phyloP scores from a whole-genome alignment of 176 grass and related monocot genomes.

The Triticum dicoccoides region DNA sequence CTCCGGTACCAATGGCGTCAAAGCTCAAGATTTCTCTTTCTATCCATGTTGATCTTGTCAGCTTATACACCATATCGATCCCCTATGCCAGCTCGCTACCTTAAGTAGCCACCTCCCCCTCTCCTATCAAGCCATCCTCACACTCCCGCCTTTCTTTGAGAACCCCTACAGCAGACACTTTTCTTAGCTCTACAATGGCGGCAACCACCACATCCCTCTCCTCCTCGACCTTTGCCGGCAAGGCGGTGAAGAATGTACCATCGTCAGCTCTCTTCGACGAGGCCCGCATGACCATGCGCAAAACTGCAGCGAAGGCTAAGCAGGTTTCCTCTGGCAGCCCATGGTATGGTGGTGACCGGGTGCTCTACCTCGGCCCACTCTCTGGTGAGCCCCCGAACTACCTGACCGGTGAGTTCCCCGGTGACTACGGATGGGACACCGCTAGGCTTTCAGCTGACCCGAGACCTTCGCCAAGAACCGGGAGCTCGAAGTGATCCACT shows the following conservation, averaged over 20 bases:
- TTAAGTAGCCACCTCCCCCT: background rate
- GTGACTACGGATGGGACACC: background rate
- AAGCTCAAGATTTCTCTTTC: background rate
- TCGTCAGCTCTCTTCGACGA: background rate
- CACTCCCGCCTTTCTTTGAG: background rate
- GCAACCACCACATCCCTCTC: background rate
- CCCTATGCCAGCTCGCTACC: background rate
- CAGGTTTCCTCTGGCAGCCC: background rate
- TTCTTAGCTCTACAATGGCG: background rate
- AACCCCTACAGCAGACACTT: background rate
- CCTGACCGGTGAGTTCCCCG: background rate
- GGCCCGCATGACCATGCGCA: background rate
- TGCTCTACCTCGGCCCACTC: background rate
- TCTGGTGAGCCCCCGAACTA: background rate
- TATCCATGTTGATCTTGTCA: background rate
- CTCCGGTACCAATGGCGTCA: background rate
- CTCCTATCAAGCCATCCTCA: background rate
- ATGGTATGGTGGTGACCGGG: background rate
- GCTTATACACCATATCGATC: background rate
- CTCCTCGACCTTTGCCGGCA: background rate
- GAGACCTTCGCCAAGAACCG: slow-evolving; percentile 9
- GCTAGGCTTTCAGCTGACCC: background rate
- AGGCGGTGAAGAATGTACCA: background rate
- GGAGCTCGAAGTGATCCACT: background rate
- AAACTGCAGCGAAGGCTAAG: background rate